phyloP scores from a whole-genome alignment of 345 rosid genomes.

The Sisymbrium irio region DNA sequence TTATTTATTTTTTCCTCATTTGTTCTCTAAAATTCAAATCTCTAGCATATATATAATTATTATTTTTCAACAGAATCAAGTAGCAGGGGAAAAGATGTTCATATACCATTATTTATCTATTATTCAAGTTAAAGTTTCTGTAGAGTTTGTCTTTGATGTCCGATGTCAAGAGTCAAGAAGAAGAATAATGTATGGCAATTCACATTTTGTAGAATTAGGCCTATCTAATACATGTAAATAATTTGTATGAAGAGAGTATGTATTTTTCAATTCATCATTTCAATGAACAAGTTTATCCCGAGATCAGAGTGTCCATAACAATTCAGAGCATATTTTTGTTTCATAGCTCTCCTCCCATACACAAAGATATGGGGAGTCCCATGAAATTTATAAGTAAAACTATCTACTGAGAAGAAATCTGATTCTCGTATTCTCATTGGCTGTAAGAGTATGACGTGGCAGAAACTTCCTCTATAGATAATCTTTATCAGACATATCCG shows the following conservation, averaged over 20 bases:
- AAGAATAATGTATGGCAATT: background rate
- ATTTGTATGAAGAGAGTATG: background rate
- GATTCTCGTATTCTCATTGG: conserved; percentile 51
- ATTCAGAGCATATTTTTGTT: conserved; percentile 6
- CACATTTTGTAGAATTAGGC: background rate
- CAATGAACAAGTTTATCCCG: background rate
- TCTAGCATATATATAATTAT: conserved; percentile 44
- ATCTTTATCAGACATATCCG: conserved; percentile 54
- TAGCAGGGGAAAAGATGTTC: conserved; percentile 9
- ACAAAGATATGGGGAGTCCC: conserved; percentile 23
- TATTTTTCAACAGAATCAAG: background rate
- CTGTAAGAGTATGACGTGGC: conserved; percentile 44
- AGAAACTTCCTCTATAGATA: conserved; percentile 31
- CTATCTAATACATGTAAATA: background rate
- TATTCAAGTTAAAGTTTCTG: conserved; percentile 21
- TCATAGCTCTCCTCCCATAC: conserved; percentile 5
- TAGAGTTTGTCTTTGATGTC: background rate
- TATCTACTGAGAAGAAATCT: conserved; percentile 53
- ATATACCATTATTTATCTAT: conserved; percentile 27
- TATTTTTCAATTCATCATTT: background rate
- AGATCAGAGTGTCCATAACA: conserved; percentile 23
- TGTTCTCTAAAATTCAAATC: conserved; percentile 43
- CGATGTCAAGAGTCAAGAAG: background rate
- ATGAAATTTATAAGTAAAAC: conserved; percentile 17
- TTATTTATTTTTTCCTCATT: conserved; percentile 40